These are phyloP conservation scores for Astragalus membranaceus DNA, from an alignment of 306 rosid genomes.

Conservation along the genomic window DNA sequence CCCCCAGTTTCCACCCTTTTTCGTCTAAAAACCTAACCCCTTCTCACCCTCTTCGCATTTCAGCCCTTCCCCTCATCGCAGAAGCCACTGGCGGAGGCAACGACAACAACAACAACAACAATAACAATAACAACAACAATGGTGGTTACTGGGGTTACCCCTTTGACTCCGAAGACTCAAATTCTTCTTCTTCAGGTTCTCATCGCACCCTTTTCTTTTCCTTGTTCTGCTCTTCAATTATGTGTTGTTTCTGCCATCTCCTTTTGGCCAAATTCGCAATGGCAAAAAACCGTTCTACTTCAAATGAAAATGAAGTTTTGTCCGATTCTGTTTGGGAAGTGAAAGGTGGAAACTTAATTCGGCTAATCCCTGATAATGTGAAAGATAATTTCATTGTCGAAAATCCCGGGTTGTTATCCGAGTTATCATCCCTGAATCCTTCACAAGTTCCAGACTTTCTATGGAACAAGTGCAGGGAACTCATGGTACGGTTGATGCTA, in stretches of 20 bases:
- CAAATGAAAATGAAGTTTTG: background rate
- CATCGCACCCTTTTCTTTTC: conserved; percentile 31
- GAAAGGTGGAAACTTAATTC: conserved; percentile 69
- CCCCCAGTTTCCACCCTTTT: background rate
- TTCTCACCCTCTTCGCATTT: conserved; percentile 20
- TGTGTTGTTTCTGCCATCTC: conserved; percentile 49
- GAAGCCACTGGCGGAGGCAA: conserved; percentile 9
- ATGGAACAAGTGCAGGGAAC: conserved; percentile 39
- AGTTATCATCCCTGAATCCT: conserved; percentile 14
- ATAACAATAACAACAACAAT: conserved; percentile 7
- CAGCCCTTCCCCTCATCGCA: conserved; percentile 1
- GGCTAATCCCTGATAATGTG: conserved; percentile 37
- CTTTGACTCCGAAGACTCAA: conserved; percentile 23
- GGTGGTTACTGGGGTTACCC: conserved; percentile 41
- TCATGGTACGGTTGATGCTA: conserved; percentile 61
- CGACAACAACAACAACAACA: background rate
- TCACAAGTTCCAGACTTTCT: conserved; percentile 22
- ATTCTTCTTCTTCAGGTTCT: conserved; percentile 27
- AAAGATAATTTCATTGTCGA: conserved; percentile 45
- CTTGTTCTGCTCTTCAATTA: conserved; percentile 27
- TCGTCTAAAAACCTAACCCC: conserved; percentile 9
- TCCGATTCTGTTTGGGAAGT: conserved; percentile 54
- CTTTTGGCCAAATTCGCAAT: conserved; percentile 48
- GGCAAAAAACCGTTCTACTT: conserved; percentile 27
- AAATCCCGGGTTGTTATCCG: conserved; percentile 13